Evolutionary conservation across 106 monocot species (phyloP).

Genomic region (Alisma plantagoaquatica): DNA sequence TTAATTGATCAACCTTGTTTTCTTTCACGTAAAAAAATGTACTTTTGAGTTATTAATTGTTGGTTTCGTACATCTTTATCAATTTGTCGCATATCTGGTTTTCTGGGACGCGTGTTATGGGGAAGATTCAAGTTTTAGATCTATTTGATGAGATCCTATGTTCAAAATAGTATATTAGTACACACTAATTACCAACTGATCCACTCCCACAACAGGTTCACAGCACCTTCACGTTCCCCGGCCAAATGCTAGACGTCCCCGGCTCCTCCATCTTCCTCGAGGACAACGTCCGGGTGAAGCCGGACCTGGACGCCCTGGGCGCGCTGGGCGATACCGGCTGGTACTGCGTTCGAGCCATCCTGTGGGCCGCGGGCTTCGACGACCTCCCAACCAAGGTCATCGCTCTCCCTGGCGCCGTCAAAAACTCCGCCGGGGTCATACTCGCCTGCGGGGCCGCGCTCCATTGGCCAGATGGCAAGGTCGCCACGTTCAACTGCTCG

Average conservation of each 20-base stretch:
- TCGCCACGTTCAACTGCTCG: constrained; percentile 36
- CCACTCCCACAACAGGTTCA: constrained; percentile 9
- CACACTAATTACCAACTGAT: background rate
- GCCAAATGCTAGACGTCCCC: no score
- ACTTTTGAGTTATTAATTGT: no score
- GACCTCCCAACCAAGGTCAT: constrained; percentile 13
- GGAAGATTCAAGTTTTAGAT: background rate
- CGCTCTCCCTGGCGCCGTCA: background rate
- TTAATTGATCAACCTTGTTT: background rate
- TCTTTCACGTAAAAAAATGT: background rate
- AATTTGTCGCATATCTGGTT: background rate
- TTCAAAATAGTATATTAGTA: background rate
- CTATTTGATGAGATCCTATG: background rate
- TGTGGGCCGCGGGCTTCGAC: constrained; percentile 25
- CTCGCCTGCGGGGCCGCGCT: constrained; percentile 26
- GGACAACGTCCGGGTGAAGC: constrained; percentile 31
- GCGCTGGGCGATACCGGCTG: constrained; percentile 35
- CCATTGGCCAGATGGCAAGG: constrained; percentile 10
- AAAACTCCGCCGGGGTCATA: constrained; percentile 18
- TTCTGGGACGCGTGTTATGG: background rate
- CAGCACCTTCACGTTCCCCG: constrained; percentile 17
- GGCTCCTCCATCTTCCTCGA: constrained; percentile 13
- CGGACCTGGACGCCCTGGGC: constrained; percentile 28
- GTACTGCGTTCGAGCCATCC: constrained; percentile 37
- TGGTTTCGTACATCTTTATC: background rate